A percentile compares a stretch with the other conserved stretches of the same genome.
Conservation (phyloP, 768 basidiomycete genomes). For the Phallus indusiatus region DNA sequence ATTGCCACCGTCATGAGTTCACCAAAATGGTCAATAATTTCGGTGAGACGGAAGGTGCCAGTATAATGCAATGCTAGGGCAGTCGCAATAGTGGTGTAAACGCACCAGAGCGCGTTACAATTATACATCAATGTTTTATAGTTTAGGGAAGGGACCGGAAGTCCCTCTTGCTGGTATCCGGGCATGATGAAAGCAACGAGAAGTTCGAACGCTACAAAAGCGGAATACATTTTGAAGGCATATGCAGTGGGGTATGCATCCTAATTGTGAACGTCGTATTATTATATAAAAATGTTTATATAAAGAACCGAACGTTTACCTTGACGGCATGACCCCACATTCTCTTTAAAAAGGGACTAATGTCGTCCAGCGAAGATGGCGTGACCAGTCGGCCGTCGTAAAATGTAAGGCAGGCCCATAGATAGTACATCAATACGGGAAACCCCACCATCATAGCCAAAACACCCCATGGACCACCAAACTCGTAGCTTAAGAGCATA, state of each 20-base stretch:
- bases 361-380: constrained; percentile 59
- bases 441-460: constrained; percentile 90
- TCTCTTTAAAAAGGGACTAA: constrained; percentile 63
- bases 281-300: background rate
- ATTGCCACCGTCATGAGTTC: constrained; percentile 93
- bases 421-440: constrained; percentile 94
- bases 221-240: constrained; percentile 85
- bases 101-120: constrained; percentile 84
- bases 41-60: constrained; percentile 80
- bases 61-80: constrained; percentile 68
- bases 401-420: constrained; percentile 96
- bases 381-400: constrained; percentile 77
- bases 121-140: constrained; percentile 94
- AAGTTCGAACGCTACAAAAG: constrained; percentile 83
- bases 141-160: constrained; percentile 88
- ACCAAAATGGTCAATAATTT: constrained; percentile 94
- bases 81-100: constrained; percentile 76
- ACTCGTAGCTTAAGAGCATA: constrained; percentile 64
- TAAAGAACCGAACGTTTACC: background rate
- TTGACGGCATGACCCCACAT: constrained; percentile 69
- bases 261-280: constrained; percentile 28
- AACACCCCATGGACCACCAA: constrained; percentile 90
- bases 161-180: constrained; percentile 88
- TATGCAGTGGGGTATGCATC: constrained; percentile 86
- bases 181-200: constrained; percentile 86